A percentile compares a stretch with the other conserved stretches of the same genome.
These are phyloP conservation scores for Boletellus sp. DNA, from an alignment of 768 basidiomycete species.

Conservation along the genomic window DNA sequence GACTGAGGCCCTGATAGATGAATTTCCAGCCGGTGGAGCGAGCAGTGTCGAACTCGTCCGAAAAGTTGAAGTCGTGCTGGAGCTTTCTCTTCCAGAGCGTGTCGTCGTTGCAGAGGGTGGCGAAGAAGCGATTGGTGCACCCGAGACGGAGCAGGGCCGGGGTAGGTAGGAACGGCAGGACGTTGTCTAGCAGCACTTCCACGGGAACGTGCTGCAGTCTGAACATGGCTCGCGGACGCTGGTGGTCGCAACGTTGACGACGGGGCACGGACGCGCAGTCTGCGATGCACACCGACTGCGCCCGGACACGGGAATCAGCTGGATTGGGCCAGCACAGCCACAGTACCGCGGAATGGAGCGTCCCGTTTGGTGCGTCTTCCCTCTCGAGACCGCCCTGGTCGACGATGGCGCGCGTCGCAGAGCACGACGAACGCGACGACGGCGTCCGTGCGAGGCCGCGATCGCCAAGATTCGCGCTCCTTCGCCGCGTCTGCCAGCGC, in stretches of 20 bases:
- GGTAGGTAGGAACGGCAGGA: constrained; percentile 55
- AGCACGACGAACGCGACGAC: too few relatives aligned
- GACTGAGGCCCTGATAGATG: constrained; percentile 67
- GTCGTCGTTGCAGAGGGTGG: constrained; percentile 60
- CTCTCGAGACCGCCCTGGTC: too few relatives aligned
- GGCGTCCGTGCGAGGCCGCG: too few relatives aligned
- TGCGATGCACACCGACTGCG: too few relatives aligned
- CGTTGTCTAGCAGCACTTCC: constrained; percentile 74
- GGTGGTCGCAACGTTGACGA: too few relatives aligned
- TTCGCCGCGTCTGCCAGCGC: too few relatives aligned
- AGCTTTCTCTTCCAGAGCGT: constrained; percentile 76
- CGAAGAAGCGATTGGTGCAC: constrained; percentile 63
- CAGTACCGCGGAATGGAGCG: background rate
- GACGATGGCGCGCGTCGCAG: too few relatives aligned
- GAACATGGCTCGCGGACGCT: constrained; percentile 29
- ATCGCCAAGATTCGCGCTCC: too few relatives aligned
- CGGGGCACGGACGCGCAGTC: too few relatives aligned
- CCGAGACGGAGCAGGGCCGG: constrained; percentile 56
- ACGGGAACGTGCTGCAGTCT: constrained; percentile 56
- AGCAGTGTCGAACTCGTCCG: constrained; percentile 59
- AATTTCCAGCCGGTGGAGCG: constrained; percentile 75
- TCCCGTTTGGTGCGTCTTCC: too few relatives aligned
- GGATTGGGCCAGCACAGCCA: constrained; percentile 24
- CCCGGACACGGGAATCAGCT: constrained; percentile 9
- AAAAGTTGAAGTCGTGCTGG: constrained; percentile 73